A percentile compares a stretch with the other conserved stretches of the same genome.
These are phyloP conservation scores for Suillus paluster DNA, from an alignment of 768 basidiomycete species.

Conservation along the genomic window DNA sequence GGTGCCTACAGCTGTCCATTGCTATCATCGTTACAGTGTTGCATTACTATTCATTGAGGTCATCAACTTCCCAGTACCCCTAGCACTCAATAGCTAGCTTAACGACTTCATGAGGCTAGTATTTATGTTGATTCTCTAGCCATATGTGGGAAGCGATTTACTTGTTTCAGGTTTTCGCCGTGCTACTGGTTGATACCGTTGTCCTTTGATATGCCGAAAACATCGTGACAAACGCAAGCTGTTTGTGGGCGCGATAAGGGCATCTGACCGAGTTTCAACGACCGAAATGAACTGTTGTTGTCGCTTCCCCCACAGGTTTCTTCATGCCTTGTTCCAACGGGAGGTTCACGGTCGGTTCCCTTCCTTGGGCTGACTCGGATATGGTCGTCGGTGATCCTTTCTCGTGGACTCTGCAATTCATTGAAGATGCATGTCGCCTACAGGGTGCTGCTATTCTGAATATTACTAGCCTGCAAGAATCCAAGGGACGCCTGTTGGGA, in stretches of 20 bases:
- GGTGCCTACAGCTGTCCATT: neutral
- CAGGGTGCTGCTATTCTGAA: neutral
- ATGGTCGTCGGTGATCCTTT: neutral
- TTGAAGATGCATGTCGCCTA: neutral
- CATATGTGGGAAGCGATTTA: neutral
- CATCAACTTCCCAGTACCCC: neutral
- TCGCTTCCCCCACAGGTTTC: neutral
- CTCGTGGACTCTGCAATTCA: neutral
- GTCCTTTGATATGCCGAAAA: neutral
- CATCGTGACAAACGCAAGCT: slow-evolving; percentile 4
- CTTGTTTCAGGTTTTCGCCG: neutral
- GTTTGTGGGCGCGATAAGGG: slow-evolving; percentile 4
- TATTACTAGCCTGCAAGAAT: neutral
- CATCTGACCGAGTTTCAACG: slow-evolving; percentile 1
- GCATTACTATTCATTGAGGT: neutral
- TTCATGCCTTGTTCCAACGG: neutral
- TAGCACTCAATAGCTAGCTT: neutral
- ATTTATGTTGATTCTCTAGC: neutral
- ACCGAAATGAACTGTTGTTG: slow-evolving; percentile 8
- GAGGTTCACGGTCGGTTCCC: neutral
- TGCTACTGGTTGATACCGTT: neutral
- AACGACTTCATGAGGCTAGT: neutral
- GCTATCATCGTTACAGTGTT: no score
- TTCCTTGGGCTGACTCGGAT: neutral
- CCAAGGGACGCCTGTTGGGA: neutral